Evolutionary conservation across 345 rosid species (phyloP), one percentile per base, ranked within the genome.

Genomic region (Corchorus olitorius): DNA sequence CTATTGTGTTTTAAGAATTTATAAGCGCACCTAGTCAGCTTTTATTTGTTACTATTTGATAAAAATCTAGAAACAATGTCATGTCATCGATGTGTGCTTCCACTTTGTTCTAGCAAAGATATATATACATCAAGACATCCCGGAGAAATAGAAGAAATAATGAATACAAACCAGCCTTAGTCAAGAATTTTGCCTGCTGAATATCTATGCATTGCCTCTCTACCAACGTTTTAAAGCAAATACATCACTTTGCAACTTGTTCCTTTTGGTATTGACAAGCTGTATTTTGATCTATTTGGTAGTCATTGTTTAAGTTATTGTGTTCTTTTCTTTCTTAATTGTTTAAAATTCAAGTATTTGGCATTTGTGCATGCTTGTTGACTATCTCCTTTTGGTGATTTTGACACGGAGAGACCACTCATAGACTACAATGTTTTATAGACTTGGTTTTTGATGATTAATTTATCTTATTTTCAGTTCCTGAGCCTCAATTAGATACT

Each of bases 401-500:
- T 14, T 39, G 20, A 13, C 5, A n/a, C 33, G n/a, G n/a, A 22
- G 12, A 35, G 27, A 8, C 27, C 45, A 8, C 33, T 71, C 52
- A 12, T 10, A 8, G 48, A 55, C 48, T 71, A 48, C 19, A 37
- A 71, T 52, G n/a, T 16, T 9, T 0, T 53, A 5, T 9, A 0
- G 10, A 70, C 45, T 39, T 60, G 20, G 0, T 62, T 62, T 10
- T 12, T 49, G 34, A 48, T 15, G 60, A 66, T 65, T 41, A 8
- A 7, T 54, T 22, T 75, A 13, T 53, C 15, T 27, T 46, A 41
- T 53, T 45, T 56, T 56, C 78, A 76, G 78, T 76, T 55, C 74
- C 78, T 15, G 78, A 67, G 74, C 78, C 78, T 55, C 56, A 76
- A 67, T 48, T 76, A 67, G 78, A 76, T 48, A 56, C 65, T 0